Conservation (phyloP, 1,139 yeast genomes). For the Yueomyces sp. region DNA sequence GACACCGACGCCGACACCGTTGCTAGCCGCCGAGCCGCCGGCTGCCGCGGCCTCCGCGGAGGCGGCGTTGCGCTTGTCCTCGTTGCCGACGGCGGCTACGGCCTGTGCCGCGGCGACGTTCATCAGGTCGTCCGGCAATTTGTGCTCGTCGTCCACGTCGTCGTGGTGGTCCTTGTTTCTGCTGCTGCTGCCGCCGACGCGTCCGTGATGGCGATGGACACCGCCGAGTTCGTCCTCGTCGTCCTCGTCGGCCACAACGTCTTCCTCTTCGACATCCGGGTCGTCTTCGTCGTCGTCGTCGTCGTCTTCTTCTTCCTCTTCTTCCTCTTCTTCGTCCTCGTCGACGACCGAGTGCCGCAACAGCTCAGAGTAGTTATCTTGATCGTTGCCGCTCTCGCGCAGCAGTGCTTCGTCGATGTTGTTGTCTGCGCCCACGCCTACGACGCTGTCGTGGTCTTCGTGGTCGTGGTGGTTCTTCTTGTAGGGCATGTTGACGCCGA, state of each 20-base stretch:
- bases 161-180: conserved; percentile 4
- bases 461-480: too few relatives aligned
- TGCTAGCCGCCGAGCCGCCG: not conserved
- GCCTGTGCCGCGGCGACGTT: conserved; percentile 4
- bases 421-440: conserved; percentile 5
- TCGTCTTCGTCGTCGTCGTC: conserved; percentile 3
- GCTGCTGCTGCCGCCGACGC: not conserved
- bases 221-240: conserved; percentile 6
- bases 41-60: not conserved
- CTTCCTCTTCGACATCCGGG: conserved; percentile 1
- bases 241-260: conserved; percentile 5
- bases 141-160: conserved; percentile 3
- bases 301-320: not conserved
- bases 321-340: not conserved
- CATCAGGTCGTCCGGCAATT: conserved; percentile 1
- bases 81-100: conserved; percentile 1
- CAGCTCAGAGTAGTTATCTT: not conserved
- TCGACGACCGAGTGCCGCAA: too few relatives aligned
- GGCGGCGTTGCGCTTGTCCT: not conserved
- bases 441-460: too few relatives aligned
- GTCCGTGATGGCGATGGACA: conserved; percentile 7
- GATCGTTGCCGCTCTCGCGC: conserved; percentile 9
- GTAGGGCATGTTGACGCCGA: too few relatives aligned
- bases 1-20: not conserved
- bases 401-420: conserved; percentile 13